Evolutionary conservation across 148 eudicot genomes (phyloP).

Genomic region (Nyssa sinensis): DNA sequence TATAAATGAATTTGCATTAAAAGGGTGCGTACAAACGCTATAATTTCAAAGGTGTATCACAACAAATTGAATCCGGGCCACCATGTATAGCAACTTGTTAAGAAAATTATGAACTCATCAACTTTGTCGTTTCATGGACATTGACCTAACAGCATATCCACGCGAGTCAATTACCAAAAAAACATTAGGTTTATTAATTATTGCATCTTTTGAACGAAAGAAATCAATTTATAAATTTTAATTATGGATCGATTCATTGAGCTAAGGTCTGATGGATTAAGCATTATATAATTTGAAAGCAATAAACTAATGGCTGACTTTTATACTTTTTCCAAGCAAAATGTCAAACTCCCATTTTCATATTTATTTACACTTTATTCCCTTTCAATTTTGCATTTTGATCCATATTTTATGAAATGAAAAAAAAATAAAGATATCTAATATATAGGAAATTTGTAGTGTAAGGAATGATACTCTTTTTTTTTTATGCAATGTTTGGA

Average conservation of each 20-base stretch:
- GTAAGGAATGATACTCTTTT: too few species aligned
- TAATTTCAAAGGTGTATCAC: neutral
- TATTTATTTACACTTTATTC: too few species aligned
- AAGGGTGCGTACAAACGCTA: neutral
- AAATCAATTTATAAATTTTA: neutral
- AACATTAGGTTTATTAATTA: neutral
- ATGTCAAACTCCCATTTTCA: neutral
- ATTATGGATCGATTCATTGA: neutral
- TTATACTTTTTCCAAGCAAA: neutral
- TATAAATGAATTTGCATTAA: too few species aligned
- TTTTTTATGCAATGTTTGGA: too few species aligned
- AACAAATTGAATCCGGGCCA: neutral
- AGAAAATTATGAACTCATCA: neutral
- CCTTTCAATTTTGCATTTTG: too few species aligned
- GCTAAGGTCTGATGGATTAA: neutral
- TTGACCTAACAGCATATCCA: neutral
- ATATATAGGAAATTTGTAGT: too few species aligned
- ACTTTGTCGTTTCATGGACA: neutral
- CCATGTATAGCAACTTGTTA: neutral
- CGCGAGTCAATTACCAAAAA: constrained; percentile 1
- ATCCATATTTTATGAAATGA: too few species aligned
- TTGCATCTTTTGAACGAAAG: neutral
- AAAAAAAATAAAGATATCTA: too few species aligned
- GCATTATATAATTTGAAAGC: too few species aligned
- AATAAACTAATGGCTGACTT: constrained; percentile 8